Evolutionary conservation across 805 yeast species (phyloP), one percentile per base, ranked within the genome.

Genomic region (Lipomyces yamadae): DNA sequence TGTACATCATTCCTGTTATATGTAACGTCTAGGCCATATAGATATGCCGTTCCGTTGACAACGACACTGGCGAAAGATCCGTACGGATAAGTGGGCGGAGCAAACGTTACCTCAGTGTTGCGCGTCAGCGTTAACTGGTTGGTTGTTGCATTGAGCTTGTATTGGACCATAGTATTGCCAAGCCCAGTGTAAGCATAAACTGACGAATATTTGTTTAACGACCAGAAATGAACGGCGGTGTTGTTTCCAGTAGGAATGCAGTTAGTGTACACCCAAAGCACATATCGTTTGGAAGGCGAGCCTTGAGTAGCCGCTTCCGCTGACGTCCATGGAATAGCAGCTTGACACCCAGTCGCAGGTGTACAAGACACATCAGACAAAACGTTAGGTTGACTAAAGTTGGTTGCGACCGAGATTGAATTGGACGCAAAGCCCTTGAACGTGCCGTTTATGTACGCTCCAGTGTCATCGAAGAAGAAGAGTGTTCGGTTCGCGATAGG

Each of bases 171-270:
- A 37, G 67, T 55, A 24, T 32, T 57, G 48, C 68, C 68, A 29
- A 50, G 13, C 5, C 7, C 11, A 18, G 3, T 10, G 61, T 3
- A 24, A 11, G 39, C 6, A 1, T 37, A 7, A 24, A 0, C 10
- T 30, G 52, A 8, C 37, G 18, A 24, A 56, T 48, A 64, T 53
- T 60, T 54, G 52, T n/a, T 39, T 24, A 60, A 50, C 29, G 30
- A n/a, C 68, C 68, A 65, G 59, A 65, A 53, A 39, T 65, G 69
- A 10, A 35, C 63, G 2, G 69, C 69, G 24, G 15, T 48, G 29
- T 62, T 64, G 35, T 54, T 56, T 6, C 61, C 48, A 35, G 42
- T 18, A n/a, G 62, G 68, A 15, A 65, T 54, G 56, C 68, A 65
- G 62, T 65, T 65, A 24, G 68, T 56, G 62, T 50, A 63, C n/a